Conservation (phyloP, 2,329 filamentous ascomycete genomes). For the Cryphonectria parasitica region DNA sequence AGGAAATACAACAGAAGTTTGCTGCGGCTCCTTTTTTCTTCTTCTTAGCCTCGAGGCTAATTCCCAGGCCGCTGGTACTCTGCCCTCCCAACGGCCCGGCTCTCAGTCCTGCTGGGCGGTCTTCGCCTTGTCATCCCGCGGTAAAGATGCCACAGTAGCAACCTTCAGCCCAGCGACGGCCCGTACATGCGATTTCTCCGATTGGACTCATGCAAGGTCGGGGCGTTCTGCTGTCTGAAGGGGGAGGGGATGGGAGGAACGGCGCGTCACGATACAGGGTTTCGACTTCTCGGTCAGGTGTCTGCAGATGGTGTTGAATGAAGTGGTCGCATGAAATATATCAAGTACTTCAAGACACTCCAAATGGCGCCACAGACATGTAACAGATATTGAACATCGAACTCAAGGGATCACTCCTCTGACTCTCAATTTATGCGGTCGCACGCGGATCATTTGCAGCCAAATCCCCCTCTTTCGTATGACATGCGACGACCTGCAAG, state of each 20-base stretch:
- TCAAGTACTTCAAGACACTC: not conserved
- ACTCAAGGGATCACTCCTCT: not conserved
- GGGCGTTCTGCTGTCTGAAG: not conserved
- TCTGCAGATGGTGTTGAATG: not conserved
- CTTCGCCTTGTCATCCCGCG: not conserved
- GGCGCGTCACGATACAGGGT: not conserved
- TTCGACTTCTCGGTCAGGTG: not conserved
- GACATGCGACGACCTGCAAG: not conserved
- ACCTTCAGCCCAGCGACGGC: slow-evolving; percentile 3
- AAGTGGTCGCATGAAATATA: not conserved
- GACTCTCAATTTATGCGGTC: not conserved
- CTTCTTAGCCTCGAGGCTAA: not conserved
- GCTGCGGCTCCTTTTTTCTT: not conserved
- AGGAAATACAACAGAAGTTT: not conserved
- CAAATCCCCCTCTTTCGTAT: not conserved
- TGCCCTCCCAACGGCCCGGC: not conserved
- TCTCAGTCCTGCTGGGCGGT: not conserved
- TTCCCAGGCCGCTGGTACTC: slow-evolving; percentile 10
- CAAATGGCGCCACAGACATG: not conserved
- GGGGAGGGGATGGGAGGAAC: too few relatives aligned
- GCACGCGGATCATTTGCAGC: not conserved
- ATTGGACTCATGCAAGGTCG: not conserved
- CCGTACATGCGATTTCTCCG: slow-evolving; percentile 13
- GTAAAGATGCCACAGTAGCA: not conserved
- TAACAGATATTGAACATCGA: not conserved